Conservation (phyloP, 768 basidiomycete genomes). For the Lentinula guzmanii region DNA sequence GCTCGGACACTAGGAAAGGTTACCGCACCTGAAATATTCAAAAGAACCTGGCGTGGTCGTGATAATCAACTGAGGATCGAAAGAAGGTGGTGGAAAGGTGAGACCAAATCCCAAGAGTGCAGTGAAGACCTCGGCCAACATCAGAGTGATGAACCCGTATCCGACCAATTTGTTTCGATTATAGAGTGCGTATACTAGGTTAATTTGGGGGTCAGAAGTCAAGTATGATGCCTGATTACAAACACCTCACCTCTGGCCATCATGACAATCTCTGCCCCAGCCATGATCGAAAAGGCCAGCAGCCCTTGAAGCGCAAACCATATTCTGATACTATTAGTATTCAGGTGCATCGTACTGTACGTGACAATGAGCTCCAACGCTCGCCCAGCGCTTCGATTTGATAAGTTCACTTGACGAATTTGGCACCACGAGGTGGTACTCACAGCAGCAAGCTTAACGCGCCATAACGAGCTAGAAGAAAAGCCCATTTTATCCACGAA, state of each 20-base stretch:
- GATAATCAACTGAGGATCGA: conserved; percentile 6
- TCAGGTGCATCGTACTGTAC: conserved; percentile 1
- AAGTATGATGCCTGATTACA: neutral
- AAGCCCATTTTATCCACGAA: conserved; percentile 28
- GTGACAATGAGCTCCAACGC: conserved; percentile 9
- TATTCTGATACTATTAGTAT: conserved; percentile 2
- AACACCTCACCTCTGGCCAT: conserved; percentile 21
- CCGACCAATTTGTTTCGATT: conserved; percentile 16
- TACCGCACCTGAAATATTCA: conserved; percentile 10
- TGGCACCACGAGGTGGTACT: neutral
- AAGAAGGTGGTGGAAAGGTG: conserved; percentile 6
- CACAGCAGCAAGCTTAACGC: conserved; percentile 19
- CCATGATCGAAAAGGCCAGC: conserved; percentile 16
- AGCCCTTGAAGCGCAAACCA: conserved; percentile 19
- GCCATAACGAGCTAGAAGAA: conserved; percentile 24
- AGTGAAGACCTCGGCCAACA: conserved; percentile 12
- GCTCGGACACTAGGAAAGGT: neutral
- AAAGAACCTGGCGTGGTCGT: conserved; percentile 9
- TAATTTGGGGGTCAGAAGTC: neutral
- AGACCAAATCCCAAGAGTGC: conserved; percentile 6
- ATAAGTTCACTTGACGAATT: neutral
- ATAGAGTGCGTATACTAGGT: conserved; percentile 25
- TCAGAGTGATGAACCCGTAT: conserved; percentile 13
- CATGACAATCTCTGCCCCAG: conserved; percentile 22
- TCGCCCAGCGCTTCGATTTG: conserved; percentile 14